Conservation (phyloP, 306 rosid genomes). For the Oemleria cerasiformis region DNA sequence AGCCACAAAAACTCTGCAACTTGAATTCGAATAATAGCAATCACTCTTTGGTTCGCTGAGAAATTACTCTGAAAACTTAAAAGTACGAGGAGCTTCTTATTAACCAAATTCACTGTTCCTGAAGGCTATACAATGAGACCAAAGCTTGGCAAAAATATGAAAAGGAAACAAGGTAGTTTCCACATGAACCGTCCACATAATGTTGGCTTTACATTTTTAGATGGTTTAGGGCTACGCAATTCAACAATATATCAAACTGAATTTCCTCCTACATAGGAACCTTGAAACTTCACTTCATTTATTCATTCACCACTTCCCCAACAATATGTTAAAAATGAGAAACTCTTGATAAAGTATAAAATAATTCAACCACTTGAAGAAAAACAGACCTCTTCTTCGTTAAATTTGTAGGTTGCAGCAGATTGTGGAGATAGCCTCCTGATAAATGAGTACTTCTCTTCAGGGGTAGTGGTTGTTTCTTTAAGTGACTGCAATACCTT, state of each 20-base stretch:
- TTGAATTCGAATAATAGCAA: background rate
- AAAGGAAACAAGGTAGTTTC: background rate
- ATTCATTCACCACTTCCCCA: background rate
- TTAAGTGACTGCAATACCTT: slow-evolving; percentile 94
- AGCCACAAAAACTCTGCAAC: background rate
- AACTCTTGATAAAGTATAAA: slow-evolving; percentile 18
- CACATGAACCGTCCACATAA: background rate
- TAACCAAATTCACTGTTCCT: background rate
- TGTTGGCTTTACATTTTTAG: background rate
- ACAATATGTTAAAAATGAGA: background rate
- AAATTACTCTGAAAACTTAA: background rate
- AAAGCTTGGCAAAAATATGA: background rate
- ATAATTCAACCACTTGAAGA: slow-evolving; percentile 17
- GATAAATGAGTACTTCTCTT: slow-evolving; percentile 77
- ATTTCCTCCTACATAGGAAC: background rate
- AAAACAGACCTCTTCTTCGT: slow-evolving; percentile 67
- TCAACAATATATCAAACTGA: background rate
- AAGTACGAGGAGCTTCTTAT: background rate
- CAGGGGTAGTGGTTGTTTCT: slow-evolving; percentile 67
- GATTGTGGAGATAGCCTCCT: slow-evolving; percentile 84
- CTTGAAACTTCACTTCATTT: background rate
- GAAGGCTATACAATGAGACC: background rate
- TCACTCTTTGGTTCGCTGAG: background rate
- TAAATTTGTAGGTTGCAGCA: slow-evolving; percentile 62
- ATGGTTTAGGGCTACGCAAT: no score